A percentile compares a stretch with the other conserved stretches of the same genome.
These are phyloP conservation scores for Tylopilus sp. DNA, from an alignment of 1,284 basidiomycete species.

Conservation along the genomic window DNA sequence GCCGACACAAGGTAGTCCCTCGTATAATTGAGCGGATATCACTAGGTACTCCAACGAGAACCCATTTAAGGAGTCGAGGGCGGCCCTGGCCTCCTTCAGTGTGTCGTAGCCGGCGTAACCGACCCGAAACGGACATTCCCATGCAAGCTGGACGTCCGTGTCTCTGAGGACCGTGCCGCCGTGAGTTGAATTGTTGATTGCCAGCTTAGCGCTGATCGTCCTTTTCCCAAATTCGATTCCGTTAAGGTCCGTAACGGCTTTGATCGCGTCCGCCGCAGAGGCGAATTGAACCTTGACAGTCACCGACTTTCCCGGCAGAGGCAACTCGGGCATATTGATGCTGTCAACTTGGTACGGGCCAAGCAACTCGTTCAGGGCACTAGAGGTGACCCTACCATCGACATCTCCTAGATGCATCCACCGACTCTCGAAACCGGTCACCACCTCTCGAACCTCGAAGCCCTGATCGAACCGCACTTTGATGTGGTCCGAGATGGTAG, in stretches of 20 bases:
- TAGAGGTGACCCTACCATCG: conserved; percentile 13
- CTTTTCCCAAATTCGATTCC: conserved; percentile 38
- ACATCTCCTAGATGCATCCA: conserved; percentile 39
- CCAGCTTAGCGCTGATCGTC: conserved; percentile 34
- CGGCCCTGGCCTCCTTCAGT: conserved; percentile 43
- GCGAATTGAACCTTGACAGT: conserved; percentile 45
- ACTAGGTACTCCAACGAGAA: conserved; percentile 37
- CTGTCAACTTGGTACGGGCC: conserved; percentile 41
- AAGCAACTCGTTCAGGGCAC: conserved; percentile 18
- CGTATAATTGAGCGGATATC: conserved; percentile 46
- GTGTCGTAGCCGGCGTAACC: conserved; percentile 59
- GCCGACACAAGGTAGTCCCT: conserved; percentile 54
- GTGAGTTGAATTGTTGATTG: conserved; percentile 29
- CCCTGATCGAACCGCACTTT: conserved; percentile 39
- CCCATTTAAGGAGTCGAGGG: conserved; percentile 39
- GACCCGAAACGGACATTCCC: conserved; percentile 48
- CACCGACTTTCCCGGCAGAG: conserved; percentile 19
- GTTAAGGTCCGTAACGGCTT: conserved; percentile 48
- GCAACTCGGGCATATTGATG: conserved; percentile 32
- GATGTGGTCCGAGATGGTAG: conserved; percentile 28
- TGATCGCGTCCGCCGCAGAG: conserved; percentile 43
- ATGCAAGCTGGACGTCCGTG: conserved; percentile 44
- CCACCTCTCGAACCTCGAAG: conserved; percentile 36
- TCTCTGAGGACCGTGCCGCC: conserved; percentile 24
- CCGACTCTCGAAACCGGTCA: conserved; percentile 44